Conservation (phyloP, 2,329 filamentous ascomycete species). For the Monosporascus sp. region DNA sequence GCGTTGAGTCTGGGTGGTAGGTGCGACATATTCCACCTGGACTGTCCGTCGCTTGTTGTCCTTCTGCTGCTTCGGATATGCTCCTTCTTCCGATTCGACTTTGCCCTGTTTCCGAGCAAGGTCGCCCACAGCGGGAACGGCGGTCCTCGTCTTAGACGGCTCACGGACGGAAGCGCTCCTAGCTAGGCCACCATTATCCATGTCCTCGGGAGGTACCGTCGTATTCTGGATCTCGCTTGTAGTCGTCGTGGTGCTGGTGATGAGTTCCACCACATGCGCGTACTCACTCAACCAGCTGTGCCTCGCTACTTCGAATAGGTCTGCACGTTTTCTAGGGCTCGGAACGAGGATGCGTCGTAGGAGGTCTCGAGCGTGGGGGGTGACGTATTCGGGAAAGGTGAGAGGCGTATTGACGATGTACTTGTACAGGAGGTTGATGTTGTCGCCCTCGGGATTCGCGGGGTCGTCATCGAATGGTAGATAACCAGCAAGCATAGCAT, state of each 20-base stretch:
- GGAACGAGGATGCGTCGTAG: conserved; percentile 90
- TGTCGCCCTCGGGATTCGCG: conserved; percentile 96
- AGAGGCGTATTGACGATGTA: conserved; percentile 97
- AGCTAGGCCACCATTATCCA: conserved; percentile 59
- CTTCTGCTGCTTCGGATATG: conserved; percentile 59
- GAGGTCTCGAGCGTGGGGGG: conserved; percentile 89
- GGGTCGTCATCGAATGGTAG: conserved; percentile 97
- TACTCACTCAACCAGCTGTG: conserved; percentile 99
- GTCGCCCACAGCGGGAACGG: conserved; percentile 50
- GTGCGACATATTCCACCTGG: conserved; percentile 95
- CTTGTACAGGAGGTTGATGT: conserved; percentile 98
- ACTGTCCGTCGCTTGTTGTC: conserved; percentile 92
- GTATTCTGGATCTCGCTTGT: conserved; percentile 79
- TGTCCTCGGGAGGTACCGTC: conserved; percentile 56
- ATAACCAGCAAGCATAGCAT: conserved; percentile 97
- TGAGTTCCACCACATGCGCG: conserved; percentile 92
- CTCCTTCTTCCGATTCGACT: conserved; percentile 59
- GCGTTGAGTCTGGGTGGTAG: conserved; percentile 76
- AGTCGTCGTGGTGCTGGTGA: conserved; percentile 90
- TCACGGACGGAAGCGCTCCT: conserved; percentile 92
- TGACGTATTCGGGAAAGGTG: conserved; percentile 98
- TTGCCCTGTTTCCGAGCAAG: conserved; percentile 69
- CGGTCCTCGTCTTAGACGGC: conserved; percentile 62
- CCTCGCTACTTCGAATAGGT: conserved; percentile 92
- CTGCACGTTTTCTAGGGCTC: conserved; percentile 88